phyloP scores from a whole-genome alignment of 345 rosid genomes.

The Tarenaya hassleriana region DNA sequence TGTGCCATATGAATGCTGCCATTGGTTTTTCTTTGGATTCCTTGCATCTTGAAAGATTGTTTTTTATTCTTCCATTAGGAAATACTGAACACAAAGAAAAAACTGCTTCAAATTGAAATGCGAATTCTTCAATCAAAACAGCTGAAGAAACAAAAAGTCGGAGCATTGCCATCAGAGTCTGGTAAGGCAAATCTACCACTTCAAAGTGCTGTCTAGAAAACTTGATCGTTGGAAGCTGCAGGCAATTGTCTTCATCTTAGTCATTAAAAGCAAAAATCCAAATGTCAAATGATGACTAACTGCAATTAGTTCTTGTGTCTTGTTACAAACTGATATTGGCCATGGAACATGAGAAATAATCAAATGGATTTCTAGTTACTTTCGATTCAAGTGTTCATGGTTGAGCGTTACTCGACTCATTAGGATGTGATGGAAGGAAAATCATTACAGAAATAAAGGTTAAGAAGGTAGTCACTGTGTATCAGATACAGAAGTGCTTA shows the following conservation, averaged over 20 bases:
- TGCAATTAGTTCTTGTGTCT: too few relatives aligned
- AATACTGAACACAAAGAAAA: conserved; percentile 31
- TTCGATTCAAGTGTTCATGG: too few relatives aligned
- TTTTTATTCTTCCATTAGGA: conserved; percentile 25
- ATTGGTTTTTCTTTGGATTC: conserved; percentile 1
- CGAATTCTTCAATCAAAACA: conserved; percentile 27
- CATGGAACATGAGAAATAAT: too few relatives aligned
- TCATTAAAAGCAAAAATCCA: too few relatives aligned
- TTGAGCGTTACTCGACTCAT: too few relatives aligned
- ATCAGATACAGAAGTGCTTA: too few relatives aligned
- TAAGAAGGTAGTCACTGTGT: too few relatives aligned
- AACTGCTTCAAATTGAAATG: conserved; percentile 31
- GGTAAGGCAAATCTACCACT: conserved; percentile 23
- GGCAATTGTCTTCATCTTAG: not conserved
- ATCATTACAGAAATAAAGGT: too few relatives aligned
- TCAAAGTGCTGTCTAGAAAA: not conserved
- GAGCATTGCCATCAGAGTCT: conserved; percentile 18
- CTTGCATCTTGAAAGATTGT: not conserved
- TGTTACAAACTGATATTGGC: too few relatives aligned
- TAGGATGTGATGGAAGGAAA: too few relatives aligned
- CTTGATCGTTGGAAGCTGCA: not conserved
- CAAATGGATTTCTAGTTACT: too few relatives aligned
- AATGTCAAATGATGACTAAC: too few relatives aligned
- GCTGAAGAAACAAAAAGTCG: conserved; percentile 25
- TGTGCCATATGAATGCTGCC: conserved; percentile 4